Conservation (phyloP, 352 stramenopile species). For the Pythium rhizo-oryzae region DNA sequence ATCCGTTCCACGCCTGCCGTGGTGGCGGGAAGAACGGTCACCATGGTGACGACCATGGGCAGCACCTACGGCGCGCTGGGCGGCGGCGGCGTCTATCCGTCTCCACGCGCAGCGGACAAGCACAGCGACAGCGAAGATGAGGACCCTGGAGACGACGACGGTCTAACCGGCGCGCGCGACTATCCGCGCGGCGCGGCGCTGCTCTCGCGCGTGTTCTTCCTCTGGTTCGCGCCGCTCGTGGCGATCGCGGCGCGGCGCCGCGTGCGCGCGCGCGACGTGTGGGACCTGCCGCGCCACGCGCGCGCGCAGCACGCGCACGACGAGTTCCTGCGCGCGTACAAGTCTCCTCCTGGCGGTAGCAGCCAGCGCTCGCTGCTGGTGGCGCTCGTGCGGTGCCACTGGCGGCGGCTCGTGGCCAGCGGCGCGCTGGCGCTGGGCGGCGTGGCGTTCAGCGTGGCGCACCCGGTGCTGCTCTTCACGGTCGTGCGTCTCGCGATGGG, state of each 20-base stretch:
- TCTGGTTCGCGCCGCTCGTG: slow-evolving; percentile 27
- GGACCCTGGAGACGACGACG: neutral
- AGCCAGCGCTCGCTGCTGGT: slow-evolving; percentile 11
- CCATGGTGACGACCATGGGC: neutral
- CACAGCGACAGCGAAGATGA: neutral
- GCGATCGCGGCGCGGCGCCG: slow-evolving; percentile 18
- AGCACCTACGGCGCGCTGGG: neutral
- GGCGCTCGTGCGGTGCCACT: slow-evolving; percentile 27
- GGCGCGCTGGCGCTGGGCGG: slow-evolving; percentile 12
- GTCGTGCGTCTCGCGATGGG: slow-evolving; percentile 23
- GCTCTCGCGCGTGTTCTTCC: slow-evolving; percentile 27
- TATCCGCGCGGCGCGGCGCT: slow-evolving; percentile 8
- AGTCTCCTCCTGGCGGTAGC: neutral
- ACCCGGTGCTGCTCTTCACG: slow-evolving; percentile 27
- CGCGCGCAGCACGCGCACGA: slow-evolving; percentile 21
- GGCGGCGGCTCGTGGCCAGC: slow-evolving; percentile 16
- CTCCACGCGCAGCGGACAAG: neutral
- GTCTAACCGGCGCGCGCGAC: neutral
- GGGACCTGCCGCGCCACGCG: slow-evolving; percentile 18
- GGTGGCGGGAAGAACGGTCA: neutral
- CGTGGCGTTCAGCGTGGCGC: slow-evolving; percentile 21
- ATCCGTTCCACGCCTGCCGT: neutral
- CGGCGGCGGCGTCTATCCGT: neutral
- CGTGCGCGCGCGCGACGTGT: slow-evolving; percentile 21
- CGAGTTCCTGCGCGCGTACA: slow-evolving; percentile 23